A percentile compares a stretch with the other conserved stretches of the same genome.
phyloP scores from a whole-genome alignment of 2,329 filamentous ascomycete species.

The Stenocarpella maydis region DNA sequence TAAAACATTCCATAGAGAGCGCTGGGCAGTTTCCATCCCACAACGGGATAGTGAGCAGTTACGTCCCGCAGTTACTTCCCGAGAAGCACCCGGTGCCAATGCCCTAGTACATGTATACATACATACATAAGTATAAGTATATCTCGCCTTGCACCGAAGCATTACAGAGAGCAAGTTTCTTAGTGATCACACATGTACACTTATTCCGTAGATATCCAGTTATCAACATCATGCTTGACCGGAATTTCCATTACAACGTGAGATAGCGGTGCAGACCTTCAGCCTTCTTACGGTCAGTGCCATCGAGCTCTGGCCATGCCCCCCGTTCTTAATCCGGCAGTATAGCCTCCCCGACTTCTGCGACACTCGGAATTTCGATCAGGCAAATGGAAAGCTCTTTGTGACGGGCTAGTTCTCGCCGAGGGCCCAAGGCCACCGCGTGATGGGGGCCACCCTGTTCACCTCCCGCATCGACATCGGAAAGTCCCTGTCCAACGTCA shows the following conservation, averaged over 20 bases:
- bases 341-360: conserved; percentile 6
- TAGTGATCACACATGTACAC: not conserved
- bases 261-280: not conserved
- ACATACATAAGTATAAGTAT: too few relatives aligned
- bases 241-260: not conserved
- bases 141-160: not conserved
- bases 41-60: not conserved
- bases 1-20: not conserved
- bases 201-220: not conserved
- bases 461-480: conserved; percentile 4
- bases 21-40: not conserved
- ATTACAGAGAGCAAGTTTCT: not conserved
- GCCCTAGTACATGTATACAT: not conserved
- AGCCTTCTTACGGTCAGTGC: not conserved
- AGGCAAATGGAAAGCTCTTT: not conserved
- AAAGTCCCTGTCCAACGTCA: not conserved
- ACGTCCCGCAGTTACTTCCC: too few relatives aligned
- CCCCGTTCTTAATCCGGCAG: not conserved
- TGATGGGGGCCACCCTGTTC: not conserved
- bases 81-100: not conserved
- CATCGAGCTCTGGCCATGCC: not conserved
- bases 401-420: not conserved
- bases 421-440: not conserved
- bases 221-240: not conserved
- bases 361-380: not conserved